phyloP scores from a whole-genome alignment of 768 basidiomycete species.

The Naganishia kalamii region DNA sequence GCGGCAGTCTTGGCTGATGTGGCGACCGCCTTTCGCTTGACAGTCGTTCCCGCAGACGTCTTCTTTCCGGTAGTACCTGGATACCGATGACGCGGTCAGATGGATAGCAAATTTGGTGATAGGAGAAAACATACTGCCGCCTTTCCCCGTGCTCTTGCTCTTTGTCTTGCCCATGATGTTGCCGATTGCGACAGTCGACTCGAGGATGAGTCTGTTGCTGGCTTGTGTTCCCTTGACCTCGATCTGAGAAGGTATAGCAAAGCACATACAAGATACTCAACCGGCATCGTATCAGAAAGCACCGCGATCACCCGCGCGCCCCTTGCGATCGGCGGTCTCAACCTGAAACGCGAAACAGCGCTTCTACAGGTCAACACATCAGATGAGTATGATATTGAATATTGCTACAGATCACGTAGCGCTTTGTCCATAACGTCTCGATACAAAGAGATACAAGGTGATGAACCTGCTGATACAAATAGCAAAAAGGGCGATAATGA shows the following conservation, averaged over 20 bases:
- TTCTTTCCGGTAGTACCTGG: background rate
- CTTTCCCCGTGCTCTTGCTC: background rate
- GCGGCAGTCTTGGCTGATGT: background rate
- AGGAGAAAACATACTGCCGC: background rate
- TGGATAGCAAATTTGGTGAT: background rate
- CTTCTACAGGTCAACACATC: too few species aligned
- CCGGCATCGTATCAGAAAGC: too few species aligned
- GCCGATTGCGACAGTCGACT: background rate
- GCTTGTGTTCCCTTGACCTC: background rate
- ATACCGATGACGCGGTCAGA: background rate
- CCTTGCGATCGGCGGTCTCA: background rate
- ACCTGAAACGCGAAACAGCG: background rate
- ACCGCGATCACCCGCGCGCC: too few species aligned
- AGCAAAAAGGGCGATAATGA: background rate
- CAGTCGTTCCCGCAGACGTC: background rate
- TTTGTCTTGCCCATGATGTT: background rate
- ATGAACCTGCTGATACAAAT: slow-evolving; percentile 11
- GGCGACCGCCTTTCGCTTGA: background rate
- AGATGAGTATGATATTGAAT: background rate
- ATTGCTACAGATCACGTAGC: background rate
- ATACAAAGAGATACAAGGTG: slow-evolving; percentile 1
- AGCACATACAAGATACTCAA: too few species aligned
- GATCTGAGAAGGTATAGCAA: too few species aligned
- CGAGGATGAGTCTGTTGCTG: background rate
- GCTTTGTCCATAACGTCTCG: background rate